Evolutionary conservation across 2,329 filamentous ascomycete genomes (phyloP), one percentile per base, ranked within the genome.

Genomic region (Didymella exigua): DNA sequence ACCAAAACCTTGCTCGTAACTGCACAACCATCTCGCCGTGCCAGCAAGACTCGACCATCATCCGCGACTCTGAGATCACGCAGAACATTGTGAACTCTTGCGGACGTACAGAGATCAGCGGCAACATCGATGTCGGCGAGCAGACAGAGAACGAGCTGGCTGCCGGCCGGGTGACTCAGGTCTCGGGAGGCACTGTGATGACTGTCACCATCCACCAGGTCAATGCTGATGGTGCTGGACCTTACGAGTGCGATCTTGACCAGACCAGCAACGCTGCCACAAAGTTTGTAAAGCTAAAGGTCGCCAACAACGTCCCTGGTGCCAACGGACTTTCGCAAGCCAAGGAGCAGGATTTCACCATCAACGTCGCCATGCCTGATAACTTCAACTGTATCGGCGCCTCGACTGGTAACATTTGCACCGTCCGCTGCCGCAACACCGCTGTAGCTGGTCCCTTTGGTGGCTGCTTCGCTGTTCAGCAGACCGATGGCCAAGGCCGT

Each of bases 191-290:
- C 34, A 66, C 62, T 8, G 61, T 58, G 8, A 56, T 75, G 29
- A 61, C 62, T 16, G 71, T 75, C 45, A 75, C 75, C 8, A 75
- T 74, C 31, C 81, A 84, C 62, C 83, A 85, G 65, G 85, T 89
- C 66, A 89, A 88, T 70, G 79, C 79, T 21, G 86, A 89, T 63
- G 86, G 86, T 44, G 86, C 83, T 46, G 86, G 86, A 2, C 86
- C 86, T 1, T 88, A 86, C 69, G 81, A 79, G 6, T 87, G 85
- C 75, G 84, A 84, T 76, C 84, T 88, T 67, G 86, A 87, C 68
- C 72, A 78, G 58, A 85, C 85, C 45, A 86, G 78, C 55, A 71
- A 69, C 33, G 66, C 67, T 21, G 80, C 77, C 19, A 70, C 77
- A 43, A 78, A 78, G 54, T 78, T 76, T 43, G 76, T 80, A 49